A percentile compares a stretch with the other conserved stretches of the same genome.
phyloP scores from a whole-genome alignment of 208 protist genomes.

The Angomonas deanei region DNA sequence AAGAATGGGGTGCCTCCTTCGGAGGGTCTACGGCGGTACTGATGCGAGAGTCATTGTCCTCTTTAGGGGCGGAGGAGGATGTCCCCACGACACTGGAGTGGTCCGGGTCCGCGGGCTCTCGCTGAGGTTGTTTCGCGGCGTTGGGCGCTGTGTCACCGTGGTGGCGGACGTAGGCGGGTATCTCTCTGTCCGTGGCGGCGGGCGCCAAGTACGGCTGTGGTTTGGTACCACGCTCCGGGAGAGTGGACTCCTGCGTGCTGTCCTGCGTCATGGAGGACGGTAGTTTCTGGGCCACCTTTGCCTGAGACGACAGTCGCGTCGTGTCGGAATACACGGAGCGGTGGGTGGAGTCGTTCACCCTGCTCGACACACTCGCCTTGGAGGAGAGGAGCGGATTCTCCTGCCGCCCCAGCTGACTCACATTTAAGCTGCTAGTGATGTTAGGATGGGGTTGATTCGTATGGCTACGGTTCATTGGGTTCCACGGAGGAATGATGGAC shows the following conservation, averaged over 20 bases:
- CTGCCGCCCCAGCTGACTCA: constrained; percentile 41
- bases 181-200: neutral
- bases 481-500: constrained; percentile 43
- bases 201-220: neutral
- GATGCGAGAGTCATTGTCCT: too few relatives aligned
- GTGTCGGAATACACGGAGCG: constrained; percentile 6
- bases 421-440: constrained; percentile 24
- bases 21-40: neutral
- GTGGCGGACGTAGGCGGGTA: neutral
- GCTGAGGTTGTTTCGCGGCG: neutral
- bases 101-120: neutral
- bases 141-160: neutral
- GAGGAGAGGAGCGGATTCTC: constrained; percentile 71
- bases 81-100: neutral
- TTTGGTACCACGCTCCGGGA: neutral
- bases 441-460: too few relatives aligned
- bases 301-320: neutral
- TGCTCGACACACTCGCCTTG: constrained; percentile 10
- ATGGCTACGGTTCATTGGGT: too few relatives aligned
- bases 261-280: too few relatives aligned
- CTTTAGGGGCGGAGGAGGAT: neutral
- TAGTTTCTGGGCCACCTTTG: neutral
- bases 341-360: neutral
- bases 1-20: neutral
- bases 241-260: neutral